Percentiles rank a stretch among this genome's conserved stretches.
Evolutionary conservation across 768 basidiomycete genomes (phyloP).

Genomic region (Podaxis carcinomalis): DNA sequence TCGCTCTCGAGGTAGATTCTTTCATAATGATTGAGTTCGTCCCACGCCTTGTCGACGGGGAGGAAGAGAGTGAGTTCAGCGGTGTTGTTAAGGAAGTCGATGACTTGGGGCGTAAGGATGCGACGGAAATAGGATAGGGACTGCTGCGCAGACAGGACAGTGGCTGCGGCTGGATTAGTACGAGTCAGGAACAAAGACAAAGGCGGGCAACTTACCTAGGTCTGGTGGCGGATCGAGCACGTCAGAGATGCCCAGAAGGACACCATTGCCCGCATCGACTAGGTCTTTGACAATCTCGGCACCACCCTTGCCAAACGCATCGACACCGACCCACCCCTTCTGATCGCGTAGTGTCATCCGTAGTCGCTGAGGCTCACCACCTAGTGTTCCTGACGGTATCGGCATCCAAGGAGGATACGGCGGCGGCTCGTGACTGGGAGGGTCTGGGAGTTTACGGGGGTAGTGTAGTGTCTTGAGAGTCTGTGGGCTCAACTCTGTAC

Average conservation of each 20-base stretch:
- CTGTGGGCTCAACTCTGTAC: conserved; percentile 30
- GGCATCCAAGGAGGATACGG: conserved; percentile 86
- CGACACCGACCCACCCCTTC: conserved; percentile 59
- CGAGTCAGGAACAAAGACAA: neutral
- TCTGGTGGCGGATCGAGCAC: conserved; percentile 74
- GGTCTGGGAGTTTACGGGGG: conserved; percentile 55
- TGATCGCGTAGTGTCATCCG: conserved; percentile 51
- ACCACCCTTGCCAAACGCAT: conserved; percentile 79
- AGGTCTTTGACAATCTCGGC: conserved; percentile 53
- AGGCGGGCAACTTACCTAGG: conserved; percentile 49
- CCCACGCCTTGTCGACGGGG: conserved; percentile 83
- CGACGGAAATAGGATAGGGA: conserved; percentile 71
- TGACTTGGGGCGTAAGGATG: conserved; percentile 61
- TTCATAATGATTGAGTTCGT: conserved; percentile 71
- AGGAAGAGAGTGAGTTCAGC: conserved; percentile 85
- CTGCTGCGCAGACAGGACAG: conserved; percentile 52
- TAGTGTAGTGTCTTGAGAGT: conserved; percentile 64
- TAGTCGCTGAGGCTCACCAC: conserved; percentile 76
- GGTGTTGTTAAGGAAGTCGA: conserved; percentile 55
- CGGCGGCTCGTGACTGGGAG: conserved; percentile 64
- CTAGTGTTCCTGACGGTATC: conserved; percentile 74
- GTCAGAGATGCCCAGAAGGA: conserved; percentile 67
- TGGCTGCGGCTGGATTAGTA: conserved; percentile 36
- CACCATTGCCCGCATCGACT: conserved; percentile 67
- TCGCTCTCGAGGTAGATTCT: conserved; percentile 85